Evolutionary conservation across 352 stramenopile species (phyloP).

Genomic region (Albugo laibachii): DNA sequence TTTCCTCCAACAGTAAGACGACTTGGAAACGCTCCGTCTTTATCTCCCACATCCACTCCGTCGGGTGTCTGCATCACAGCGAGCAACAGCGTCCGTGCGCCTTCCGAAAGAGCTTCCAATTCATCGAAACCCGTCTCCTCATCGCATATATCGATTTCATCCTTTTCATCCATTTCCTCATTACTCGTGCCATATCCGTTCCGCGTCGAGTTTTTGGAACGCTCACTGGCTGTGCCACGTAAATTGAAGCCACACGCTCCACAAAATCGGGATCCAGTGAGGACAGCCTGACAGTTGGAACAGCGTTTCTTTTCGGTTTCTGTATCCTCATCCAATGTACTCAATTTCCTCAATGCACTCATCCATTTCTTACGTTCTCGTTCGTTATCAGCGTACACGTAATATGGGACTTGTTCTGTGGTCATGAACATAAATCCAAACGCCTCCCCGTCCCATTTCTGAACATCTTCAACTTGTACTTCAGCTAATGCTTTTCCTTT

Average conservation of each 20-base stretch:
- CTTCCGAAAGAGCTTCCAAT: slow-evolving; percentile 70
- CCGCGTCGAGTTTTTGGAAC: slow-evolving; percentile 8
- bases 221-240: slow-evolving; percentile 39
- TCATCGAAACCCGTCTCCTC: slow-evolving; percentile 73
- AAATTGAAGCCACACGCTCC: slow-evolving; percentile 76
- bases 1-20: slow-evolving; percentile 12
- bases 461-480: slow-evolving; percentile 65
- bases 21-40: slow-evolving; percentile 22
- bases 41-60: slow-evolving; percentile 48
- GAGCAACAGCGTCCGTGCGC: slow-evolving; percentile 58
- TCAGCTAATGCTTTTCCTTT: slow-evolving; percentile 65
- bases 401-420: slow-evolving; percentile 76
- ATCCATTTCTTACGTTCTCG: slow-evolving; percentile 78
- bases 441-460: slow-evolving; percentile 66
- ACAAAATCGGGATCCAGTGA: slow-evolving; percentile 76
- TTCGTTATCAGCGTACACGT: slow-evolving; percentile 79
- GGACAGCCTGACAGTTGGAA: slow-evolving; percentile 58
- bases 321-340: slow-evolving; percentile 38
- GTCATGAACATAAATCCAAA: slow-evolving; percentile 84
- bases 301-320: slow-evolving; percentile 70
- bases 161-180: slow-evolving; percentile 26
- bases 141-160: slow-evolving; percentile 44
- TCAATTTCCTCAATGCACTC: slow-evolving; percentile 64
- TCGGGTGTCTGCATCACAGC: slow-evolving; percentile 79
- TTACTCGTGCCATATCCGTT: slow-evolving; percentile 1